Evolutionary conservation across 345 rosid genomes (phyloP).

Genomic region (Eucalyptus lansdowneana): DNA sequence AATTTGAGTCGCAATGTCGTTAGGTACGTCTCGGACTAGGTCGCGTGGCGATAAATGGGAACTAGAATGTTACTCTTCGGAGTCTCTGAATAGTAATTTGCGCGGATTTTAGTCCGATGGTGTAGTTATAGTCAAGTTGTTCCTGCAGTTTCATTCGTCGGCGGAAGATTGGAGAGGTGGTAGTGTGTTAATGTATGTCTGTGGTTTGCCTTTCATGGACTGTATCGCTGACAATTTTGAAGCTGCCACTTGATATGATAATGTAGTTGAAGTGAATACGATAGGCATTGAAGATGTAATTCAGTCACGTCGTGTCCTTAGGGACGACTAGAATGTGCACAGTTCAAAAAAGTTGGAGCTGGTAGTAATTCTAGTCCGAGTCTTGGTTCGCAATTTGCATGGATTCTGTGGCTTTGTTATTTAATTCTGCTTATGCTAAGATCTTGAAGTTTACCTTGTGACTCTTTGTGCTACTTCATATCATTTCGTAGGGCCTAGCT

Average conservation of each 20-base stretch:
- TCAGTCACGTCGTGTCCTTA: neutral
- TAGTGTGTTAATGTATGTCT: neutral
- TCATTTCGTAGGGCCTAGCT: no score
- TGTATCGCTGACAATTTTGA: neutral
- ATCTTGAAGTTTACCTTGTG: no score
- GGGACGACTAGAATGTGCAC: neutral
- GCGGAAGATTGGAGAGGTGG: neutral
- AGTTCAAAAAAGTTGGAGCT: neutral
- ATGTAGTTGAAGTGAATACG: neutral
- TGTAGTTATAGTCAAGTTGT: neutral
- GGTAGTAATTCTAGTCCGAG: neutral
- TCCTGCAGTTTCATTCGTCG: neutral
- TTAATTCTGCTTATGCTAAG: no score
- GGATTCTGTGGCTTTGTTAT: neutral
- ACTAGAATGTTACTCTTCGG: neutral
- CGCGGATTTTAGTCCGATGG: neutral
- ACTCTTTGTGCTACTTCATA: no score
- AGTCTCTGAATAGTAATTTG: neutral
- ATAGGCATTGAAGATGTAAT: neutral
- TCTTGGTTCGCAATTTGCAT: neutral
- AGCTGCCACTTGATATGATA: neutral
- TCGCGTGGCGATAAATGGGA: neutral
- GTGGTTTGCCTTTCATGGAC: neutral
- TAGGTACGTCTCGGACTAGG: neutral
- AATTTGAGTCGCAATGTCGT: neutral